Percentiles rank a stretch among this genome's conserved stretches.
Conservation (phyloP, 1,139 yeast species). For the Protomyces macrosporus region DNA sequence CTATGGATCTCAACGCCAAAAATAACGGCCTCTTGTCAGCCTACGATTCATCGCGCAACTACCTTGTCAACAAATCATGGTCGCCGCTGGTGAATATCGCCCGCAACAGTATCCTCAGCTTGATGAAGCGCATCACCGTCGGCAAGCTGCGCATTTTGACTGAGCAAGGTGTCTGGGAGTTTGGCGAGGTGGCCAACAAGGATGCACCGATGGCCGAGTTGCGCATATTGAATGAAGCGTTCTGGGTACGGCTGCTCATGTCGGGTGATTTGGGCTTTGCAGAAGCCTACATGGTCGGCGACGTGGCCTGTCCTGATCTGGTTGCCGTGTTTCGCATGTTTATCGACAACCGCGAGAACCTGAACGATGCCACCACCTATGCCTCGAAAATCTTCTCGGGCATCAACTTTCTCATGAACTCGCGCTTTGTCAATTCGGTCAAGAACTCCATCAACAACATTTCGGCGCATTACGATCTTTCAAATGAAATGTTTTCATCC, state of each 20-base stretch:
- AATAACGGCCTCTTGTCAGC: conserved; percentile 22
- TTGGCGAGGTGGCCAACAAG: conserved; percentile 15
- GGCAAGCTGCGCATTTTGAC: conserved; percentile 17
- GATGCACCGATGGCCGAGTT: conserved; percentile 21
- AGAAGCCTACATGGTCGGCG: conserved; percentile 25
- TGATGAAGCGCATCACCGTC: conserved; percentile 19
- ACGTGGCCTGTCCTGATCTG: conserved; percentile 20
- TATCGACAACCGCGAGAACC: conserved; percentile 17
- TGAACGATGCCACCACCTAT: conserved; percentile 24
- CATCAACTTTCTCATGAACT: conserved; percentile 24
- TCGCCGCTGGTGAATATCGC: conserved; percentile 18
- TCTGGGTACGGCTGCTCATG: conserved; percentile 24
- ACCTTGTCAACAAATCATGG: conserved; percentile 25
- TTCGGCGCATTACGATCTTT: conserved; percentile 23
- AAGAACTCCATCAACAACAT: conserved; percentile 26
- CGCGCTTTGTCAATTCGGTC: conserved; percentile 21
- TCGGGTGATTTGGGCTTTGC: conserved; percentile 25
- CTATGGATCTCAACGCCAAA: conserved; percentile 21
- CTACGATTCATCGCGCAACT: conserved; percentile 20
- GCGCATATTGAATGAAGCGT: conserved; percentile 17
- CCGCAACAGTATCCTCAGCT: conserved; percentile 15
- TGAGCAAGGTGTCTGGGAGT: conserved; percentile 24
- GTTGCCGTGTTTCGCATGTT: conserved; percentile 25
- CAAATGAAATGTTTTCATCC: conserved; percentile 22
- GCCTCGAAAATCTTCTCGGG: conserved; percentile 26